These are phyloP conservation scores for Solanum pennellii DNA, from an alignment of 257 asterid genomes.

Conservation along the genomic window DNA sequence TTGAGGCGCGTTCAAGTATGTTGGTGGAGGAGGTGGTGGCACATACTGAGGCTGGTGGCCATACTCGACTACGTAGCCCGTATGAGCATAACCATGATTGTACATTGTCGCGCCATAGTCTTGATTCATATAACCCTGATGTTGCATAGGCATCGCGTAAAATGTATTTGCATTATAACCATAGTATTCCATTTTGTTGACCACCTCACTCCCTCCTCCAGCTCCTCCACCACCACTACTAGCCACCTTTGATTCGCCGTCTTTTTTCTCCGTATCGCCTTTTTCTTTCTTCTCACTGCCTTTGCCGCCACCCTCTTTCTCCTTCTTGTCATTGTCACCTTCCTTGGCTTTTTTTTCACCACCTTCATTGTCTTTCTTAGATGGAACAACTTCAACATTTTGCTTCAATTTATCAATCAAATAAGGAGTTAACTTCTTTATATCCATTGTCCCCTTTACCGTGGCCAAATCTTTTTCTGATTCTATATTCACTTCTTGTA, in stretches of 20 bases:
- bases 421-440: constrained; percentile 43
- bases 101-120: constrained; percentile 34
- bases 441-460: constrained; percentile 63
- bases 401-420: constrained; percentile 57
- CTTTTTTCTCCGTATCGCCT: constrained; percentile 5
- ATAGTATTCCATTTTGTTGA: constrained; percentile 38
- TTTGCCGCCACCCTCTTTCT: background rate
- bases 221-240: background rate
- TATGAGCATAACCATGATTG: constrained; percentile 9
- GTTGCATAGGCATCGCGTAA: constrained; percentile 39
- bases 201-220: constrained; percentile 10
- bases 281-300: constrained; percentile 1
- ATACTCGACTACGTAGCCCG: constrained; percentile 32
- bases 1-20: constrained; percentile 7
- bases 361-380: constrained; percentile 42
- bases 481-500: constrained; percentile 37
- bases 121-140: constrained; percentile 34
- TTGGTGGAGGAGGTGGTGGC: constrained; percentile 43
- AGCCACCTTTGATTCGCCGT: background rate
- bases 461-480: constrained; percentile 52
- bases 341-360: constrained; percentile 18
- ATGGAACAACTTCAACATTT: constrained; percentile 44
- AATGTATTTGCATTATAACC: constrained; percentile 33
- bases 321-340: constrained; percentile 27
- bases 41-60: constrained; percentile 16